Evolutionary conservation across 2,329 filamentous ascomycete species (phyloP), one percentile per base, ranked within the genome.

Genomic region (Trichoderma brevicompactum): DNA sequence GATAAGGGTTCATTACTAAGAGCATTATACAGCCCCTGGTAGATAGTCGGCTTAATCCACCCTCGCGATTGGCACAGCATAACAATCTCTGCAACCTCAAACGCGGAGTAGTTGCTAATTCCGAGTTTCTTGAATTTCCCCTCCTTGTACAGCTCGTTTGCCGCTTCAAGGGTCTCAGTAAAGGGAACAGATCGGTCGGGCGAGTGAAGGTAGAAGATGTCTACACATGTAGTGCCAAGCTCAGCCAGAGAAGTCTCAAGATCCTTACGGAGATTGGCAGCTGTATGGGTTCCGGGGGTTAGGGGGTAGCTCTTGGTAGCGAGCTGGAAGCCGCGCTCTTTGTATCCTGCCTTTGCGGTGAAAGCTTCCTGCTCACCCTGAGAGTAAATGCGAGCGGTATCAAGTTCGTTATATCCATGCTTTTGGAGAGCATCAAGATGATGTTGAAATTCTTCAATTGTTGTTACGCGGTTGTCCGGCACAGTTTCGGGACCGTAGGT

Each of bases 21-120:
- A 40, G 85, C 85, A 74, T 92, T 92, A 75, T 92, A 92, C 88
- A 93, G 92, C 67, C 82, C 91, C 75, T 92, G 90, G 76, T 91
- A 94, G 64, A 94, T 87, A 0, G 89, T 91, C 1, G 91, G 91
- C 54, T 88, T 84, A 8, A 93, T 89, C 89, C 89, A 93, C 56
- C 86, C 85, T 70, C 89, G 87, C 76, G 88, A 85, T 69, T 88
- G 88, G 79, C 89, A 92, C 44, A 87, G 87, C 74, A 91, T 85
- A 59, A 88, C 89, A 7, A 93, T 84, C 78, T 94, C 92, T 0
- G 91, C 91, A 9, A 95, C 89, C 74, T 95, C 91, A 74, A 89
- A 94, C 0, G 91, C 87, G 1, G 91, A 90, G 74, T 86, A 94
- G 76, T 94, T 95, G 68, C 85, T 89, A 61, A 95, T 76, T 1